Base-by-base conservation (phyloP, 805 yeast species). In the Brettanomyces nanus region DNA sequence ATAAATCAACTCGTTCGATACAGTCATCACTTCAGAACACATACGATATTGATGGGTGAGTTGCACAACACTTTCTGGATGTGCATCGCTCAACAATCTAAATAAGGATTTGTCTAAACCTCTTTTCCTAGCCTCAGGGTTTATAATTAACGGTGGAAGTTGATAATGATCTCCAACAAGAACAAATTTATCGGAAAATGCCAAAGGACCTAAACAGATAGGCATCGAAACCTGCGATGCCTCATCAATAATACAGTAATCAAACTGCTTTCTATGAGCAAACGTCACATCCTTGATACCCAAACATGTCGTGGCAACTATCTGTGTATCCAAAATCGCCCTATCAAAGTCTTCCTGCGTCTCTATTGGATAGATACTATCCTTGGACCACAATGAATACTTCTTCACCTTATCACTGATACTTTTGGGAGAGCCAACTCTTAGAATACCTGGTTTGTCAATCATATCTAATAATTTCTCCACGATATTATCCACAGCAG, bases 121-220 rank as follows among this genome's bases (percentile, higher is more conserved):
- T 0, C 71, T 76, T 10, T 48, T 47, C 38, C 68, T 68, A 0
- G 97, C 95, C 15, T 69, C 71, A 0, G 78, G 71, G 48, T 76
- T 76, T 19, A 73, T 68, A 1, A 92, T 87, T 36, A 92, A 64
- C 1, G 99, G 98, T 3, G 97, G 94, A 19, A 92, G 65, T 57
- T 92, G 99, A 46, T 73, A 76, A 56, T 92, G 97, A 55, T 92
- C 99, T 7, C 99, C 99, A n/a, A 92, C 97, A 43, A 92, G 68
- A 1, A 92, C 71, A 54, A 90, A 92, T 56, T 73, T 83, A 32
- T 81, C 80, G 25, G 87, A 80, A 45, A 72, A 74, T 23, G 87
- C 59, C 33, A 92, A 57, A 0, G 98, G 97, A 0, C 97, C 98
- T 21, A 92, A 58, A 48, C 94, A 83, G 5, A 85, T 69, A 0